Percentiles rank a stretch among this genome's conserved stretches.
These are phyloP conservation scores for Pleoardoris graminearum DNA, from an alignment of 2,329 filamentous ascomycete species.

Conservation along the genomic window DNA sequence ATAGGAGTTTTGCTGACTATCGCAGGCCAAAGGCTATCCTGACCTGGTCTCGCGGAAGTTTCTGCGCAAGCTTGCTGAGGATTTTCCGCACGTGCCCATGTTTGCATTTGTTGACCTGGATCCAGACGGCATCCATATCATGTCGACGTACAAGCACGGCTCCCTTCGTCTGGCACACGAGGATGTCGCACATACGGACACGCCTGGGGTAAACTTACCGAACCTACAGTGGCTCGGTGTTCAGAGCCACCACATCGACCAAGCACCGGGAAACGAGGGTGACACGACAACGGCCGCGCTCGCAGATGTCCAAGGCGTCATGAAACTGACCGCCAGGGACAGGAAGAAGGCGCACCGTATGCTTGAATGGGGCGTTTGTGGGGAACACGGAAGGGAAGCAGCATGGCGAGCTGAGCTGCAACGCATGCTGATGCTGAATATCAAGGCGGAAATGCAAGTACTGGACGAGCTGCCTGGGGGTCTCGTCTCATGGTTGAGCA, in stretches of 20 bases:
- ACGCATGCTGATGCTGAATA: slow-evolving; percentile 71
- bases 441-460: slow-evolving; percentile 78
- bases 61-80: slow-evolving; percentile 52
- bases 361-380: slow-evolving; percentile 50
- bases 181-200: slow-evolving; percentile 46
- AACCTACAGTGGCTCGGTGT: slow-evolving; percentile 68
- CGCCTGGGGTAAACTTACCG: slow-evolving; percentile 46
- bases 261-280: slow-evolving; percentile 17
- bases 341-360: slow-evolving; percentile 60
- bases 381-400: slow-evolving; percentile 38
- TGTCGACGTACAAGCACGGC: slow-evolving; percentile 73
- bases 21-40: slow-evolving; percentile 78
- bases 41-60: slow-evolving; percentile 72
- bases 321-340: slow-evolving; percentile 60
- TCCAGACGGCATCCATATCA: slow-evolving; percentile 73
- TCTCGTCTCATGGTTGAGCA: slow-evolving; percentile 35
- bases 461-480: slow-evolving; percentile 54
- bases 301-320: slow-evolving; percentile 45
- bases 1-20: slow-evolving; percentile 11
- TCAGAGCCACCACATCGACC: slow-evolving; percentile 39
- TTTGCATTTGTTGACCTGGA: slow-evolving; percentile 73
- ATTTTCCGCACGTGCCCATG: slow-evolving; percentile 52
- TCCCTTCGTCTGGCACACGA: slow-evolving; percentile 67
- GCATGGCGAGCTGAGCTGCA: slow-evolving; percentile 64
- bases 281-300: slow-evolving; percentile 14